Percentiles rank a stretch among this genome's conserved stretches.
Evolutionary conservation across 2,329 filamentous ascomycete genomes (phyloP).

Genomic region (Bipolaris zeicola): DNA sequence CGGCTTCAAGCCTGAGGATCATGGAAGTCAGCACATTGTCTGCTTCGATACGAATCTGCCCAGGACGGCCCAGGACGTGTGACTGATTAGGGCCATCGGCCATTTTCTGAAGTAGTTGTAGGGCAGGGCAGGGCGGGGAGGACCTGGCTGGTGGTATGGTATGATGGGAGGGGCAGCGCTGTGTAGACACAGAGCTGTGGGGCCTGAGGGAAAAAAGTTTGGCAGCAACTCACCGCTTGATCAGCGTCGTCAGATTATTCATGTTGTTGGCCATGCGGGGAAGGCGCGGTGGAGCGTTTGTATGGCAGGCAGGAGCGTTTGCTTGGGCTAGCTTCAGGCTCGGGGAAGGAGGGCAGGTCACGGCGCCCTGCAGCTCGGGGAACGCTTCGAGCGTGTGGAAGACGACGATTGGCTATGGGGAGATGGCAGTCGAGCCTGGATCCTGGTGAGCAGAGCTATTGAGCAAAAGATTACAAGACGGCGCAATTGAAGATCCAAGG

Average conservation of each 20-base stretch:
- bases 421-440: neutral
- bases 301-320: slow-evolving; percentile 32
- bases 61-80: slow-evolving; percentile 24
- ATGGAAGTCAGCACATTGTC: slow-evolving; percentile 56
- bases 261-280: slow-evolving; percentile 78
- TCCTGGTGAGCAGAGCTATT: neutral
- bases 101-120: slow-evolving; percentile 9
- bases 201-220: neutral
- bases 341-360: slow-evolving; percentile 32
- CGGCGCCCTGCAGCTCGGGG: slow-evolving; percentile 34
- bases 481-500: slow-evolving; percentile 10
- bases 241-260: slow-evolving; percentile 95
- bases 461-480: neutral
- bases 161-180: neutral
- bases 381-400: neutral
- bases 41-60: slow-evolving; percentile 22
- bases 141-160: neutral
- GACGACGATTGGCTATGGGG: neutral
- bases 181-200: neutral
- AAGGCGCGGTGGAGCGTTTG: slow-evolving; percentile 30
- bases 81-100: slow-evolving; percentile 15
- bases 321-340: slow-evolving; percentile 24
- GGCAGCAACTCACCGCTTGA: slow-evolving; percentile 79
- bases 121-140: neutral
- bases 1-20: slow-evolving; percentile 83